A percentile compares a stretch with the other conserved stretches of the same genome.
Conservation (phyloP, 345 rosid species). For the Dimocarpus longan region DNA sequence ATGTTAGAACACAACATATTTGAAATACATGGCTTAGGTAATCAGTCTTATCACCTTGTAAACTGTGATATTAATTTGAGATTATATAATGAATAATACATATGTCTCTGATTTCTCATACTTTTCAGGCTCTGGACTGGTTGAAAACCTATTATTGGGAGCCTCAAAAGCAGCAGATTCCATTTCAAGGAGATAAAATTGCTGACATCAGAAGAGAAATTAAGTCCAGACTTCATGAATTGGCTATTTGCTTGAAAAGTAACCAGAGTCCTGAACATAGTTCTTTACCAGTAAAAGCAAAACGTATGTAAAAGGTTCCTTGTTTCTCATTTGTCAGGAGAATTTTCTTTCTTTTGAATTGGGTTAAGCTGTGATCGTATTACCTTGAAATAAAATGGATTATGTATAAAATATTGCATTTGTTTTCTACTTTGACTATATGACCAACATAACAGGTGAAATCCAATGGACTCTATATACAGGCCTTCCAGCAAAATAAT, state of each 20-base stretch:
- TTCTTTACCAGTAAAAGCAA: slow-evolving; percentile 45
- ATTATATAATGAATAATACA: no score
- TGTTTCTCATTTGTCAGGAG: neutral
- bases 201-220: slow-evolving; percentile 59
- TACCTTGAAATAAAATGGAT: neutral
- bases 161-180: slow-evolving; percentile 67
- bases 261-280: slow-evolving; percentile 41
- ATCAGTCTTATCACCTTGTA: neutral
- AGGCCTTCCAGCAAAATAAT: neutral
- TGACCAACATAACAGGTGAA: neutral
- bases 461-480: neutral
- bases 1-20: neutral
- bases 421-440: neutral
- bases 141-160: slow-evolving; percentile 80
- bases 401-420: neutral
- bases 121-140: slow-evolving; percentile 84
- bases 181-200: slow-evolving; percentile 51
- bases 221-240: slow-evolving; percentile 57
- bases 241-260: slow-evolving; percentile 51
- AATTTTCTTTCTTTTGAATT: neutral
- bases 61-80: neutral
- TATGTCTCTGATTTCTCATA: slow-evolving; percentile 14
- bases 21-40: neutral
- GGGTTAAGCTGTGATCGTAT: neutral
- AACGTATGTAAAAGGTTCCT: slow-evolving; percentile 35